Conservation (phyloP, 257 asterid genomes). For the Plantago elongata region DNA sequence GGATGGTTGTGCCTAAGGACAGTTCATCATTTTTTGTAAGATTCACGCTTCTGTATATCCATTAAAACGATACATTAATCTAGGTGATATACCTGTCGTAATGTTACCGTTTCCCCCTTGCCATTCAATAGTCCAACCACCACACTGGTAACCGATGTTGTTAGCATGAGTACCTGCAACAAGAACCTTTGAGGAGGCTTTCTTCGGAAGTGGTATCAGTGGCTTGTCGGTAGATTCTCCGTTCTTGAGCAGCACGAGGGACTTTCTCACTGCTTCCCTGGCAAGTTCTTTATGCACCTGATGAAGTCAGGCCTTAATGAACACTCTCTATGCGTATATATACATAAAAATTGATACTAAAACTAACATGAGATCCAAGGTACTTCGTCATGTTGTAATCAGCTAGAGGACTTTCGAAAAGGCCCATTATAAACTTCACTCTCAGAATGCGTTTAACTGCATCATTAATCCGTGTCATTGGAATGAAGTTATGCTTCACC, state of each 20-base stretch:
- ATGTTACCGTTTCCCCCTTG: conserved; percentile 35
- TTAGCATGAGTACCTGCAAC: conserved; percentile 41
- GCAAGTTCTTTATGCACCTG: conserved; percentile 38
- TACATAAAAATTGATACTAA: background rate
- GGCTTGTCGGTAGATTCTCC: conserved; percentile 31
- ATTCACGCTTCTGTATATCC: background rate
- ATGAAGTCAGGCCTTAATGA: background rate
- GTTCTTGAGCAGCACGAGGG: conserved; percentile 38
- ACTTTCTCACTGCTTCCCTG: conserved; percentile 48
- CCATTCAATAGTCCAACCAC: conserved; percentile 54
- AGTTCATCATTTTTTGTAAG: background rate
- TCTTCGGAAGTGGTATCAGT: conserved; percentile 37
- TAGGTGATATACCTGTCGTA: conserved; percentile 27
- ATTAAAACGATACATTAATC: background rate
- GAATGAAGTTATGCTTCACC: conserved; percentile 30
- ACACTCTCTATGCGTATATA: background rate
- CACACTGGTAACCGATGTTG: conserved; percentile 43
- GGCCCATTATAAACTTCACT: conserved; percentile 45
- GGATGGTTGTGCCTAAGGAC: conserved; percentile 31
- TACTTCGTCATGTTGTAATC: conserved; percentile 36
- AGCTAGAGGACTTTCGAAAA: conserved; percentile 40
- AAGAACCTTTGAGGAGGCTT: conserved; percentile 30
- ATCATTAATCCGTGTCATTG: conserved; percentile 36
- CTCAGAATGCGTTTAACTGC: conserved; percentile 47
- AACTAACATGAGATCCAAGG: conserved; percentile 34